Percentiles rank a stretch among this genome's conserved stretches.
These are phyloP conservation scores for Fusarium burgessii DNA, from an alignment of 2,329 filamentous ascomycete species.

Conservation along the genomic window DNA sequence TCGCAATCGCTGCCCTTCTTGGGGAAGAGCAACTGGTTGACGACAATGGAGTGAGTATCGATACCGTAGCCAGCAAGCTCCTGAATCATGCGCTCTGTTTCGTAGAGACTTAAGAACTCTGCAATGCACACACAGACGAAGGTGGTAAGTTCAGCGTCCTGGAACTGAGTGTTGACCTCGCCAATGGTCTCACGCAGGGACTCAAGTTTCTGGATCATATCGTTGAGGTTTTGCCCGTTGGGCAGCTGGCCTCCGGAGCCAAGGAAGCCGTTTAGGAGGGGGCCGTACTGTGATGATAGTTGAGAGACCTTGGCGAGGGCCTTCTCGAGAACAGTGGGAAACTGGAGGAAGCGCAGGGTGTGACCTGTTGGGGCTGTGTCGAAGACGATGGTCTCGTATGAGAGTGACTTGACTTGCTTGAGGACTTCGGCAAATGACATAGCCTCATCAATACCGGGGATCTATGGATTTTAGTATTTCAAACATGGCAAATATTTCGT, in stretches of 20 bases:
- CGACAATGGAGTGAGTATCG: constrained; percentile 96
- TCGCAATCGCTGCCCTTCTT: constrained; percentile 87
- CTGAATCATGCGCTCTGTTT: constrained; percentile 99
- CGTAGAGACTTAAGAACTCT: constrained; percentile 95
- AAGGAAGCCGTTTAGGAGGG: constrained; percentile 93
- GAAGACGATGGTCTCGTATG: constrained; percentile 99
- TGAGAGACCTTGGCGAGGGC: constrained; percentile 97
- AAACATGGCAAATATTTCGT: background rate
- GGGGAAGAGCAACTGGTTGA: constrained; percentile 97
- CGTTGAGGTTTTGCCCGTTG: constrained; percentile 91
- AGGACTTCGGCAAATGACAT: constrained; percentile 99
- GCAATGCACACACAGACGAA: constrained; percentile 99
- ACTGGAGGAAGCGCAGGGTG: constrained; percentile 97
- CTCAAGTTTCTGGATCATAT: constrained; percentile 96
- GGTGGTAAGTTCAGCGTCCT: constrained; percentile 93
- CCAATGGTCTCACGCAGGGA: constrained; percentile 90
- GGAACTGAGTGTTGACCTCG: constrained; percentile 98
- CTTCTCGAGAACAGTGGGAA: constrained; percentile 97
- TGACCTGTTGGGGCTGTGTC: constrained; percentile 98
- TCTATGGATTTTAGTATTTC: constrained; percentile 63
- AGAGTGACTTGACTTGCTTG: constrained; percentile 98
- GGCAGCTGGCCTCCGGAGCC: constrained; percentile 81
- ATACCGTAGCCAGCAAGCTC: constrained; percentile 93
- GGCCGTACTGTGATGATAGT: constrained; percentile 93
- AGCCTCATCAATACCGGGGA: constrained; percentile 97